Evolutionary conservation across 805 yeast species (phyloP), one percentile per base, ranked within the genome.

Genomic region (Sungouiozyma ichnusensis): DNA sequence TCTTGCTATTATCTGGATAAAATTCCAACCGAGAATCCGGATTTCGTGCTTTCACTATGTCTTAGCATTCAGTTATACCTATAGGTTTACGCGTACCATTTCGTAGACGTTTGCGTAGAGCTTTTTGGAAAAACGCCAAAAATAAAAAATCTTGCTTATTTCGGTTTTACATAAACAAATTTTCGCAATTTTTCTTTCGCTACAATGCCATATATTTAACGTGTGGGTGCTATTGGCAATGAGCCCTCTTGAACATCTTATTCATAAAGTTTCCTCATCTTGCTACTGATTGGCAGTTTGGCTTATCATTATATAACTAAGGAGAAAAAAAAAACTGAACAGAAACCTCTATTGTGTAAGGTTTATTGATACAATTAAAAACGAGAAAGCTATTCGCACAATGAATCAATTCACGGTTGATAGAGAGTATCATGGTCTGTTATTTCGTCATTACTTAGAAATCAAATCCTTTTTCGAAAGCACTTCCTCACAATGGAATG

Each of bases 371-470:
- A n/a, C n/a, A n/a, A n/a, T n/a, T n/a, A n/a, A n/a, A n/a, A n/a
- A n/a, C n/a, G n/a, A n/a, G n/a, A n/a, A n/a, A n/a, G n/a, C n/a
- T n/a, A n/a, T n/a, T n/a, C n/a, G n/a, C n/a, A n/a, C n/a, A n/a
- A 24, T 24, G 29, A 24, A 24, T 11, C 29, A 24, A 11, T 6
- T 24, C 6, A 6, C 29, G 11, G 11, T 24, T 7, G 29, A 24
- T 11, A 24, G 11, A n/a, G 33, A 37, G 20, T 31, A 44, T 44
- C 20, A 29, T 14, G 40, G 40, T 16, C 32, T 40, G 4, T 41
- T 44, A 11, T 15, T 33, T 15, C 20, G 39, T 5, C 29, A 41
- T 37, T 44, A 41, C 39, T 14, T 16, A 3, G 40, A 36, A 18
- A 17, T 43, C 5, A 43, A n/a, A 29, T 18, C 17, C 13, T 43